phyloP scores from a whole-genome alignment of 2,329 filamentous ascomycete species.

The Colletotrichum tanaceti region DNA sequence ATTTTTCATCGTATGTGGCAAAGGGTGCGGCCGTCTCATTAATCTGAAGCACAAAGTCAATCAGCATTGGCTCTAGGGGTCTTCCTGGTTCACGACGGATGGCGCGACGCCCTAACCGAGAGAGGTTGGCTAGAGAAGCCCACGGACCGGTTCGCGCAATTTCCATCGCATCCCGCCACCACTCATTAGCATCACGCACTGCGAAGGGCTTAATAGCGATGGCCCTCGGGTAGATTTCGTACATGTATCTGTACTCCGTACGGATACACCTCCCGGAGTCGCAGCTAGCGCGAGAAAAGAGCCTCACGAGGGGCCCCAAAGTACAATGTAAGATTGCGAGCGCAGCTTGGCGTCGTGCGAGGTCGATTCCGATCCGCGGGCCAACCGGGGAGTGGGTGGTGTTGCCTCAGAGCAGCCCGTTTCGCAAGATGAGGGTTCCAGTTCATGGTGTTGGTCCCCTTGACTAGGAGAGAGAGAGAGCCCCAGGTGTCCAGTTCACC shows the following conservation, averaged over 20 bases:
- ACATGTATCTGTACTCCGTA: too few relatives aligned
- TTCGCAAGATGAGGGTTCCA: conserved; percentile 14
- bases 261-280: too few relatives aligned
- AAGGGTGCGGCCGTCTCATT: background rate
- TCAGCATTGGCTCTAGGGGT: background rate
- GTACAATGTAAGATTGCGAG: conserved; percentile 14
- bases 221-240: too few relatives aligned
- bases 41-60: conserved; percentile 23
- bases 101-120: background rate
- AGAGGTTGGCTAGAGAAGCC: background rate
- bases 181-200: conserved; percentile 3
- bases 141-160: background rate
- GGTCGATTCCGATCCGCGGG: conserved; percentile 36
- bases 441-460: background rate
- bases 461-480: background rate
- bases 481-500: too few relatives aligned
- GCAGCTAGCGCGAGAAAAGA: background rate
- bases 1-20: too few relatives aligned
- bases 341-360: conserved; percentile 33
- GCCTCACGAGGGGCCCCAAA: background rate
- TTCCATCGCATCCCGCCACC: background rate
- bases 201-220: conserved; percentile 1
- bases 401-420: conserved; percentile 1
- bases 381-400: conserved; percentile 1
- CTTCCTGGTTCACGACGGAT: background rate